These are phyloP conservation scores for Neophaeococcomyces aloes DNA, from an alignment of 2,329 filamentous ascomycete genomes.

Conservation along the genomic window DNA sequence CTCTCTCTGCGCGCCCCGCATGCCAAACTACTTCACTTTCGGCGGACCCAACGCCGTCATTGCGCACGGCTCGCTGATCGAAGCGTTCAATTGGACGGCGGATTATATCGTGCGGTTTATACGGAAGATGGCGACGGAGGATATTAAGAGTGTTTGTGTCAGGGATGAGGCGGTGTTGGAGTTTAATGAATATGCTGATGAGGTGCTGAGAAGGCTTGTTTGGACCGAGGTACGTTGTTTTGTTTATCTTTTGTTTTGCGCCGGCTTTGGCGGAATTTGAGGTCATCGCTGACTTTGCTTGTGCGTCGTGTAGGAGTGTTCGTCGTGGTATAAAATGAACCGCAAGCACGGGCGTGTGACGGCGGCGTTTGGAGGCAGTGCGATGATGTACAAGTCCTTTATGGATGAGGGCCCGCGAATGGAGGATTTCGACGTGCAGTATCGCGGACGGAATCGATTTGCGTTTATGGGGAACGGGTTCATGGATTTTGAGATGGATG, in stretches of 20 bases:
- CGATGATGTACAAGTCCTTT: slow-evolving; percentile 29
- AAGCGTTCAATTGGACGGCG: slow-evolving; percentile 18
- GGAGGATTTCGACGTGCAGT: slow-evolving; percentile 41
- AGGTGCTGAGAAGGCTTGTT: slow-evolving; percentile 39
- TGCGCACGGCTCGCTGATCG: slow-evolving; percentile 20
- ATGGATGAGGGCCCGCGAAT: slow-evolving; percentile 28
- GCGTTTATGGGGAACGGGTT: slow-evolving; percentile 42
- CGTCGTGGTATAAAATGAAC: slow-evolving; percentile 41
- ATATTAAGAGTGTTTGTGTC: slow-evolving; percentile 28
- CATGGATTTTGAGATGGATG: slow-evolving; percentile 25
- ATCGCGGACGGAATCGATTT: slow-evolving; percentile 36
- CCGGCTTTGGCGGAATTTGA: no score
- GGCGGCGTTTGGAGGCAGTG: slow-evolving; percentile 37
- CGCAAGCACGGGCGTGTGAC: slow-evolving; percentile 36
- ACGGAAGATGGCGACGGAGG: slow-evolving; percentile 25
- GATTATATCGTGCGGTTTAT: slow-evolving; percentile 25
- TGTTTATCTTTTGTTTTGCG: no score
- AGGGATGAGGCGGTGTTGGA: slow-evolving; percentile 38
- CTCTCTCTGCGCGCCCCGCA: slow-evolving; percentile 23
- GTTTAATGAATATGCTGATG: slow-evolving; percentile 38
- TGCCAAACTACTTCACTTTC: slow-evolving; percentile 27
- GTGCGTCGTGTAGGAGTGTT: no score
- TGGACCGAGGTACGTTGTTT: no score
- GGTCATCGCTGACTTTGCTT: no score
- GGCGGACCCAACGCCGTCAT: slow-evolving; percentile 25